Evolutionary conservation across 352 stramenopile genomes (phyloP).

Genomic region (Phytophthora podocarpi): DNA sequence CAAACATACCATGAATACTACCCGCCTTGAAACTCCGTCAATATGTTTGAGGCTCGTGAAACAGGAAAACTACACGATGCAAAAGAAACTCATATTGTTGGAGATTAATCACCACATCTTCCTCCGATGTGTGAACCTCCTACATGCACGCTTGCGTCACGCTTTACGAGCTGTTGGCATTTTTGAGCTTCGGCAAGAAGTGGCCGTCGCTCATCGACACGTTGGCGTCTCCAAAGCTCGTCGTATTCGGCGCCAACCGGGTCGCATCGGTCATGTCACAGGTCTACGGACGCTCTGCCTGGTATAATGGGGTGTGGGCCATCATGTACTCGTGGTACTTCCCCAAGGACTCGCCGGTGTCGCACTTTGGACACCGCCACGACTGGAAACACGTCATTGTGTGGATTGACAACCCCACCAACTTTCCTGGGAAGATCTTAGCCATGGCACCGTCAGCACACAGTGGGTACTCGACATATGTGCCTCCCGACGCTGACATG

Average conservation of each 20-base stretch:
- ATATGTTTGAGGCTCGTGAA: no score
- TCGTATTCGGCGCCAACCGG: conserved; percentile 19
- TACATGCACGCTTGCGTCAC: no score
- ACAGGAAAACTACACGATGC: no score
- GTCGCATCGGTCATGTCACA: conserved; percentile 23
- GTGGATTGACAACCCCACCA: conserved; percentile 36
- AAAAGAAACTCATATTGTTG: no score
- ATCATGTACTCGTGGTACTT: conserved; percentile 49
- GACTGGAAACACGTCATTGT: conserved; percentile 45
- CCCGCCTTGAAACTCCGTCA: no score
- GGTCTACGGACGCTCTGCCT: conserved; percentile 19
- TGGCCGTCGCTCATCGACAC: conserved; percentile 31
- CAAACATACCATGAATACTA: no score
- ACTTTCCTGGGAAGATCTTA: not conserved
- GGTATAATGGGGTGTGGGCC: conserved; percentile 21
- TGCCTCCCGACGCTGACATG: conserved; percentile 6
- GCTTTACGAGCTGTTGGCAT: no score
- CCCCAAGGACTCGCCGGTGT: conserved; percentile 38
- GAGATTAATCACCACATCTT: no score
- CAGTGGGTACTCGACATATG: conserved; percentile 3
- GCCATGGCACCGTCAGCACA: conserved; percentile 5
- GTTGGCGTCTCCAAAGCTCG: conserved; percentile 29
- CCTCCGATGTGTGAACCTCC: no score
- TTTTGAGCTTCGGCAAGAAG: conserved; percentile 18
- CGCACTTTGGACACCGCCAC: conserved; percentile 38